Percentiles rank a stretch among this genome's conserved stretches.
phyloP scores from a whole-genome alignment of 2,329 filamentous ascomycete genomes.

The Pezicula carpinea region DNA sequence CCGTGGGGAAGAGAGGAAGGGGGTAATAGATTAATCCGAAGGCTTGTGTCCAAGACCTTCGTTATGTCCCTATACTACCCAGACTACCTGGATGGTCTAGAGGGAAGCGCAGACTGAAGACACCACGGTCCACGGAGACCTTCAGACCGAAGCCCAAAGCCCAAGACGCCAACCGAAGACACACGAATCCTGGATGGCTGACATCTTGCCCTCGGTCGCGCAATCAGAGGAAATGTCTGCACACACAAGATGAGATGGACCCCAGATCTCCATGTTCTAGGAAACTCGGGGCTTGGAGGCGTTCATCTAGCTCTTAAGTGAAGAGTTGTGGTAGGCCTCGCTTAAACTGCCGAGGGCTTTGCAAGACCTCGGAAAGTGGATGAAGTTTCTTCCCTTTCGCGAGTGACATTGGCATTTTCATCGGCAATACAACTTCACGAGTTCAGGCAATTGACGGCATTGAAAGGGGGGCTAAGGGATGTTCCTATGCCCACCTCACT shows the following conservation, averaged over 20 bases:
- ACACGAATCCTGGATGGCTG: neutral
- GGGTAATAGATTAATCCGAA: slow-evolving; percentile 1
- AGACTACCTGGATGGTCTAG: no score
- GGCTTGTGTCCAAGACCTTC: neutral
- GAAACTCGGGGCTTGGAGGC: neutral
- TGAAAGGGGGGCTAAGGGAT: neutral
- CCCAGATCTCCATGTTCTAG: slow-evolving; percentile 1
- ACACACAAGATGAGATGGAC: neutral
- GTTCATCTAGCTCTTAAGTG: neutral
- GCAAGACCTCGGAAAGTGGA: neutral
- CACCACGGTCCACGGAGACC: no score
- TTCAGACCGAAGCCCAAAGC: no score
- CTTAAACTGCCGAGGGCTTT: neutral
- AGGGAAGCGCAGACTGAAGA: no score
- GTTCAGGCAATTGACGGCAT: neutral
- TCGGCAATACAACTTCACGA: neutral
- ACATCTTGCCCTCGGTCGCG: neutral
- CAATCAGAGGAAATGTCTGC: neutral
- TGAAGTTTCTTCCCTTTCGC: neutral
- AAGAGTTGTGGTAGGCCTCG: neutral
- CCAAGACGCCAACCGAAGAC: neutral
- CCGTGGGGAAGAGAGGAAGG: slow-evolving; percentile 1
- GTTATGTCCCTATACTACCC: no score
- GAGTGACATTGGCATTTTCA: neutral
- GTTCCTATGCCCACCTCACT: neutral